These are phyloP conservation scores for Penicillium olsonii DNA, from an alignment of 2,329 filamentous ascomycete genomes.

Conservation along the genomic window DNA sequence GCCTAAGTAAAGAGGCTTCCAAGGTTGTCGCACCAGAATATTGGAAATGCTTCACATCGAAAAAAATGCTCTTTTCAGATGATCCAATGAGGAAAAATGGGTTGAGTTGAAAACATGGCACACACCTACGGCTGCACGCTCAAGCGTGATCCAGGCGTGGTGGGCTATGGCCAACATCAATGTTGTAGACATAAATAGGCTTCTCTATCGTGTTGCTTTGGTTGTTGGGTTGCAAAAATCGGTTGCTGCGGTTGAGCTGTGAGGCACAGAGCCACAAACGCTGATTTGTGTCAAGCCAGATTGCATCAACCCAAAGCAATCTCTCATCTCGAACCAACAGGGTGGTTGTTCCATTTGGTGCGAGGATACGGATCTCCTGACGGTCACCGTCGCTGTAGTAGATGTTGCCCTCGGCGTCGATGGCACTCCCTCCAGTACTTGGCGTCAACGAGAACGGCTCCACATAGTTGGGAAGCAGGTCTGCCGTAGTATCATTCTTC, in stretches of 20 bases:
- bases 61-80: too few species aligned
- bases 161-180: not conserved
- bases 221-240: not conserved
- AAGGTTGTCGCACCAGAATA: too few species aligned
- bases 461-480: slow-evolving; percentile 4
- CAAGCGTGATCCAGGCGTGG: not conserved
- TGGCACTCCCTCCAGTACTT: slow-evolving; percentile 40
- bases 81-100: too few species aligned
- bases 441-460: slow-evolving; percentile 36
- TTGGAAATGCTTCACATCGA: too few species aligned
- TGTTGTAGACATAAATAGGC: not conserved
- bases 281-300: slow-evolving; percentile 4
- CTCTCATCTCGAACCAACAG: not conserved
- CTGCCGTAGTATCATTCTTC: slow-evolving; percentile 24
- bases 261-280: slow-evolving; percentile 7
- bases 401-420: slow-evolving; percentile 41
- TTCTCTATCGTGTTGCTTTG: not conserved
- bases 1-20: too few species aligned
- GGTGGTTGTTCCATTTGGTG: not conserved
- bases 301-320: slow-evolving; percentile 7
- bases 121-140: not conserved
- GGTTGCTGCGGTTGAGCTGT: not conserved
- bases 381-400: slow-evolving; percentile 33
- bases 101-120: too few species aligned
- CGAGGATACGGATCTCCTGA: not conserved